These are phyloP conservation scores for Camelina laxa DNA, from an alignment of 345 rosid species.

Conservation along the genomic window DNA sequence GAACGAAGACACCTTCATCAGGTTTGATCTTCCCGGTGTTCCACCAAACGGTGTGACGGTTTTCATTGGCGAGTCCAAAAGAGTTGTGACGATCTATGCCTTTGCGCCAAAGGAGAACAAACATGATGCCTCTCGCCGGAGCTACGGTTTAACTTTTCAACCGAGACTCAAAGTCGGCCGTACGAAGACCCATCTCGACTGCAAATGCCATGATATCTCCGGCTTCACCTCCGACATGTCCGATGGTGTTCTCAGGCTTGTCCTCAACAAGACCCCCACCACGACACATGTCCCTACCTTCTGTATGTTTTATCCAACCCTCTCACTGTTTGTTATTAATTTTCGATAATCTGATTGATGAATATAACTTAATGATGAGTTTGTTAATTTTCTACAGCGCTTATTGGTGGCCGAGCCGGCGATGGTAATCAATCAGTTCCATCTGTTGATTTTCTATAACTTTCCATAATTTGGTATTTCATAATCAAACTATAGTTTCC, in stretches of 20 bases:
- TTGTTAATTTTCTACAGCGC: too few relatives aligned
- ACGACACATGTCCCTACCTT: neutral
- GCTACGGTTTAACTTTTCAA: neutral
- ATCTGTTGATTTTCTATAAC: too few relatives aligned
- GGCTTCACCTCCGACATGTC: conserved; percentile 10
- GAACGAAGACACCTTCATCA: conserved; percentile 26
- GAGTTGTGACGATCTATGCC: neutral
- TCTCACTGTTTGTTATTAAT: too few relatives aligned
- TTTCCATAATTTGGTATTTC: too few relatives aligned
- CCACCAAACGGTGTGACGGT: neutral
- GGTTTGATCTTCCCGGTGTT: conserved; percentile 32
- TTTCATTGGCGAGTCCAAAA: neutral
- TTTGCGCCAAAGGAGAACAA: conserved; percentile 30
- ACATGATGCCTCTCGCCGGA: conserved; percentile 26
- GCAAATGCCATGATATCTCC: conserved; percentile 36
- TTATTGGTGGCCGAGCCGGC: too few relatives aligned
- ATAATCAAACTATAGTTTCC: too few relatives aligned
- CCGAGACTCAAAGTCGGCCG: too few relatives aligned
- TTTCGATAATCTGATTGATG: too few relatives aligned
- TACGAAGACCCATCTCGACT: conserved; percentile 6
- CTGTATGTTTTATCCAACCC: neutral
- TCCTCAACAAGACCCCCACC: conserved; percentile 20
- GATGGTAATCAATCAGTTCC: too few relatives aligned
- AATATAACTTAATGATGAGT: too few relatives aligned
- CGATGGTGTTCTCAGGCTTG: conserved; percentile 37